A percentile compares a stretch with the other conserved stretches of the same genome.
Conservation (phyloP, 352 stramenopile species). For the Phytopythium aichiense region DNA sequence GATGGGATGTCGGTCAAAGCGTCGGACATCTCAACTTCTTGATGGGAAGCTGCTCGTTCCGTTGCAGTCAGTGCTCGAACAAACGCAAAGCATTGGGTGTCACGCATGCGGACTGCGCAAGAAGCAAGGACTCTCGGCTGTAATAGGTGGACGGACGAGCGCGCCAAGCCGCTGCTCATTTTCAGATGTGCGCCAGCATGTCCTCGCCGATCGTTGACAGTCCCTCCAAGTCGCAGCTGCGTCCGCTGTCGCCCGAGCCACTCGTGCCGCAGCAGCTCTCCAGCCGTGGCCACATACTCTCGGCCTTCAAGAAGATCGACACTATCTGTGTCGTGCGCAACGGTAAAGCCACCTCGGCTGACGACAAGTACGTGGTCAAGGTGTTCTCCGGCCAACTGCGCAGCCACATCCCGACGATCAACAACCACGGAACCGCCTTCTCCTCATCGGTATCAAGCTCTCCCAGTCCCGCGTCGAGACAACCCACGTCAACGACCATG, state of each 20-base stretch:
- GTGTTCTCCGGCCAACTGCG: slow-evolving; percentile 4
- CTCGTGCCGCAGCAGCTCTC: slow-evolving; percentile 23
- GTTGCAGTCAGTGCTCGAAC: no score
- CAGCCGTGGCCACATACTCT: slow-evolving; percentile 13
- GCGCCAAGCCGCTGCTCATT: background rate
- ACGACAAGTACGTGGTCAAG: background rate
- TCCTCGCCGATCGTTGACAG: background rate
- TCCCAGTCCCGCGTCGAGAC: background rate
- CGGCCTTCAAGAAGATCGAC: slow-evolving; percentile 25
- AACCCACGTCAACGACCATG: background rate
- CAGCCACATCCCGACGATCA: slow-evolving; percentile 2
- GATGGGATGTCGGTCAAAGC: no score
- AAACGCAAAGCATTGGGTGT: background rate
- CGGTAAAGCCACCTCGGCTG: background rate
- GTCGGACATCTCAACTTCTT: no score
- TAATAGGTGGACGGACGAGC: background rate
- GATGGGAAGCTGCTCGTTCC: no score
- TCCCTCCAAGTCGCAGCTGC: slow-evolving; percentile 5
- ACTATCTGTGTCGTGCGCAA: slow-evolving; percentile 16
- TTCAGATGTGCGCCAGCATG: background rate
- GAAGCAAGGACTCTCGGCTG: no score
- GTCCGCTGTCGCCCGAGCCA: slow-evolving; percentile 19
- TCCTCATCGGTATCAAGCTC: background rate
- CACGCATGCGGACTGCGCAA: no score
- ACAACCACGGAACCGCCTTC: background rate